A percentile compares a stretch with the other conserved stretches of the same genome.
phyloP scores from a whole-genome alignment of 352 stramenopile genomes.

The Globisporangium alternatum region DNA sequence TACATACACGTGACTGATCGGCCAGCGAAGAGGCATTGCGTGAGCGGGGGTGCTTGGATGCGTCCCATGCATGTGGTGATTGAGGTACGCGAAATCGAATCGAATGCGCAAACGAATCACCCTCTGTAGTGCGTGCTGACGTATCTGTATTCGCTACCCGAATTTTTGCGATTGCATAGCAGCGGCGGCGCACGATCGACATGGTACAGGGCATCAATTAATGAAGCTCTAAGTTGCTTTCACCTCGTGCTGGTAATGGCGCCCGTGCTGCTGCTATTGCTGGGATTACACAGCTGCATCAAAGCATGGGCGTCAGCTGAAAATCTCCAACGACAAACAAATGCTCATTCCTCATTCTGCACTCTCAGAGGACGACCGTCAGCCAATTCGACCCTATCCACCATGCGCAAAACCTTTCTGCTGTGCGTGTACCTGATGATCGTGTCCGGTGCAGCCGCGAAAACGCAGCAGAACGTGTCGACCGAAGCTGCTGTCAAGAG shows the following conservation, averaged over 20 bases:
- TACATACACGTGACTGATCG: background rate
- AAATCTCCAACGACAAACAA: background rate
- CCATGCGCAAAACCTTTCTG: conserved; percentile 6
- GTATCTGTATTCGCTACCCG: background rate
- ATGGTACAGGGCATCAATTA: background rate
- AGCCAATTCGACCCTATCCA: background rate
- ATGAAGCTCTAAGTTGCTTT: background rate
- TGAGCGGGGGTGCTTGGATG: background rate
- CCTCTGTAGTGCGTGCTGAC: background rate
- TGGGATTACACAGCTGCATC: background rate
- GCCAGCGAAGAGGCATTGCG: background rate
- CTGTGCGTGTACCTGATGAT: background rate
- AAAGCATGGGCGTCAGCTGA: background rate
- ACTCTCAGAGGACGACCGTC: background rate
- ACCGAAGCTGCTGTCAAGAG: conserved; percentile 22
- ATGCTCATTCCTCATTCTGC: conserved; percentile 4
- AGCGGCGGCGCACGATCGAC: background rate
- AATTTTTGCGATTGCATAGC: conserved; percentile 1
- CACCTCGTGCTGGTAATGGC: background rate
- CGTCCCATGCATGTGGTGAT: background rate
- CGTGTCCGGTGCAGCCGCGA: background rate
- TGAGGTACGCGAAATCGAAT: background rate
- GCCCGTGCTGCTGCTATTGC: background rate
- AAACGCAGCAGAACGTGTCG: background rate
- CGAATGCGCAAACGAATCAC: conserved; percentile 1